Conservation (phyloP, 305 asterid genomes). For the Ajuga reptans region DNA sequence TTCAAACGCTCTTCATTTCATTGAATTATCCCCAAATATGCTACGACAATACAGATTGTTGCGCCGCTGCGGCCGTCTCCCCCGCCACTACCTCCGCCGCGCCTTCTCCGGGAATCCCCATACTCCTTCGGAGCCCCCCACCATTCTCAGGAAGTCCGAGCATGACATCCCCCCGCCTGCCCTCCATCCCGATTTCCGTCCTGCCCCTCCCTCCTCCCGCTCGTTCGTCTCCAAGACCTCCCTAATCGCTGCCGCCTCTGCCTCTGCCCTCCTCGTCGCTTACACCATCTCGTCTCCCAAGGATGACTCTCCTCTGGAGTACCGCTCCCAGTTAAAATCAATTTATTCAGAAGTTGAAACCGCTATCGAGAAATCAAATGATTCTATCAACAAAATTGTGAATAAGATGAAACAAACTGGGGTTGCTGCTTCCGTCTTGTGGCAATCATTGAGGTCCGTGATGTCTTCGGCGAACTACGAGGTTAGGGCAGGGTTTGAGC, state of each 20-base stretch:
- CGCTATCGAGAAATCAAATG: slow-evolving; percentile 48
- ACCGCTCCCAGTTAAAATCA: slow-evolving; percentile 11
- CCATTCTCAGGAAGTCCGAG: slow-evolving; percentile 26
- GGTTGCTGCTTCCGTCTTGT: slow-evolving; percentile 75
- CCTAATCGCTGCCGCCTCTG: slow-evolving; percentile 39
- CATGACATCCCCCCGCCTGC: slow-evolving; percentile 31
- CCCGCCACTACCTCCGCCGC: slow-evolving; percentile 34
- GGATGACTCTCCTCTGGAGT: slow-evolving; percentile 17
- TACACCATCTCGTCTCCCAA: slow-evolving; percentile 25
- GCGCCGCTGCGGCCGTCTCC: slow-evolving; percentile 38
- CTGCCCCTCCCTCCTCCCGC: slow-evolving; percentile 24
- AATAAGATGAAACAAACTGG: slow-evolving; percentile 74
- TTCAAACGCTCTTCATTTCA: too few relatives aligned
- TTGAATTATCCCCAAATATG: slow-evolving; percentile 25
- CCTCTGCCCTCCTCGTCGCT: slow-evolving; percentile 43
- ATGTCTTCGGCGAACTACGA: slow-evolving; percentile 91
- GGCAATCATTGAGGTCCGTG: slow-evolving; percentile 85
- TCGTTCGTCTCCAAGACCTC: slow-evolving; percentile 30
- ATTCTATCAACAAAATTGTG: slow-evolving; percentile 39
- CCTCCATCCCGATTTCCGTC: slow-evolving; percentile 22
- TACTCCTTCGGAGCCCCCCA: slow-evolving; percentile 22
- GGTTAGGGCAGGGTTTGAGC: slow-evolving; percentile 86
- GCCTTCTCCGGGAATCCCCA: slow-evolving; percentile 28
- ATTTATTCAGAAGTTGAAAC: slow-evolving; percentile 44
- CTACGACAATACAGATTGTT: slow-evolving; percentile 39